phyloP scores from a whole-genome alignment of 177 flowering plant genomes.

The Tripterygium wilfordii region DNA sequence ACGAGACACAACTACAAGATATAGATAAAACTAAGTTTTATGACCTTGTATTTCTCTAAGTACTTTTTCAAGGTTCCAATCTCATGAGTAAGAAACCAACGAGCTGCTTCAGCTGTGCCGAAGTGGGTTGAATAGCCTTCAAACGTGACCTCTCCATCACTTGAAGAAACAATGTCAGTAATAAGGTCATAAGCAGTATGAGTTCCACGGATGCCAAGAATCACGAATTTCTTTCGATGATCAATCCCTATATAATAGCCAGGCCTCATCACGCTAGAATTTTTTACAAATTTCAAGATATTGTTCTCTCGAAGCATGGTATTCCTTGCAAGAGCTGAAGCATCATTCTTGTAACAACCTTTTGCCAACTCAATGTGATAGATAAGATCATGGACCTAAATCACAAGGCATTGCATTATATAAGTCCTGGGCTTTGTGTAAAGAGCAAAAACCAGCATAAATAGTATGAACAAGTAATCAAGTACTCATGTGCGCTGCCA shows the following conservation, averaged over 20 bases:
- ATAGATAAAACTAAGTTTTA: slow-evolving; percentile 6
- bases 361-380: slow-evolving; percentile 83
- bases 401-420: slow-evolving; percentile 15
- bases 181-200: slow-evolving; percentile 83
- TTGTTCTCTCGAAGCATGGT: slow-evolving; percentile 85
- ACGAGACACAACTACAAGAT: neutral
- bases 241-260: slow-evolving; percentile 91
- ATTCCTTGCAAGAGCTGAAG: slow-evolving; percentile 54
- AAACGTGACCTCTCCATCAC: slow-evolving; percentile 66
- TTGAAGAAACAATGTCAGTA: slow-evolving; percentile 76
- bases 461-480: neutral
- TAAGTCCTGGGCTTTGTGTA: neutral
- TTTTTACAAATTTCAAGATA: slow-evolving; percentile 60
- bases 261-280: slow-evolving; percentile 87
- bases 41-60: slow-evolving; percentile 73
- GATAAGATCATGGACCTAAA: slow-evolving; percentile 81
- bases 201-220: slow-evolving; percentile 93
- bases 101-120: slow-evolving; percentile 94
- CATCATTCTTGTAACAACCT: slow-evolving; percentile 62
- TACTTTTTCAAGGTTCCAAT: slow-evolving; percentile 62
- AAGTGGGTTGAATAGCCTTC: slow-evolving; percentile 93
- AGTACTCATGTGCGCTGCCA: neutral
- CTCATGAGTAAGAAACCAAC: slow-evolving; percentile 88
- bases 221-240: slow-evolving; percentile 58
- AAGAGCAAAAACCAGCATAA: neutral